phyloP scores from a whole-genome alignment of 192 early-diverging fungal genomes.

The Coemansia sp. region DNA sequence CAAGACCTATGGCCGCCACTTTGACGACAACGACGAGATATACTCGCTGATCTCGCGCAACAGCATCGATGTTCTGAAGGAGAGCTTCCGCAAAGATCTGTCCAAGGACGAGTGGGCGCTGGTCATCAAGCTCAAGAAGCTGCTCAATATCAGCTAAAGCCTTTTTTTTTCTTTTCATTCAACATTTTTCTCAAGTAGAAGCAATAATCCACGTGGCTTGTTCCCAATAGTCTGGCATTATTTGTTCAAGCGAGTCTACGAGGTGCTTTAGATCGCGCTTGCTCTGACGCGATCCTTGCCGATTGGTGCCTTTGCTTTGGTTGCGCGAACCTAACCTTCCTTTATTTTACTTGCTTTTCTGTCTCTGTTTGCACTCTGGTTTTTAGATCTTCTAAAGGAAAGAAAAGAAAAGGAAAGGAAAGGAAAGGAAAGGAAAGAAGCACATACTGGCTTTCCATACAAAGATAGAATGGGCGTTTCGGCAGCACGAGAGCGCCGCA shows the following conservation, averaged over 20 bases:
- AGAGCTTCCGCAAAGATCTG: slow-evolving; percentile 89
- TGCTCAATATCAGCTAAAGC: slow-evolving; percentile 52
- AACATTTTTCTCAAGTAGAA: neutral
- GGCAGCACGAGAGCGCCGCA: slow-evolving; percentile 19
- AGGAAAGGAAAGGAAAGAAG: too few species aligned
- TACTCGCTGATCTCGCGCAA: slow-evolving; percentile 80
- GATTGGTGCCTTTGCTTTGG: too few species aligned
- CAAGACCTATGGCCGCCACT: slow-evolving; percentile 92
- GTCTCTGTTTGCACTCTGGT: too few species aligned
- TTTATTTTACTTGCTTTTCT: too few species aligned
- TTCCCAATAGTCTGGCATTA: neutral
- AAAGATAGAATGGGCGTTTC: neutral
- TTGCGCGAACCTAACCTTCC: too few species aligned
- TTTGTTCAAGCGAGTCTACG: neutral
- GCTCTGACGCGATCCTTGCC: too few species aligned
- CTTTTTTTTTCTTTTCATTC: neutral
- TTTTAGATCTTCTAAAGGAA: too few species aligned
- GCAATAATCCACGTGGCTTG: neutral
- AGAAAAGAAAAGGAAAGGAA: too few species aligned
- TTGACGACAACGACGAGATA: slow-evolving; percentile 78
- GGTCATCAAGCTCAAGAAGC: slow-evolving; percentile 76
- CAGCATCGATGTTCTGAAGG: slow-evolving; percentile 95
- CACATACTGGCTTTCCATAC: too few species aligned
- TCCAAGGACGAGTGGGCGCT: slow-evolving; percentile 85
- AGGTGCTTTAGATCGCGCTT: neutral